A percentile compares a stretch with the other conserved stretches of the same genome.
These are phyloP conservation scores for Cladosporium oxysporum DNA, from an alignment of 2,329 filamentous ascomycete species.

Conservation along the genomic window DNA sequence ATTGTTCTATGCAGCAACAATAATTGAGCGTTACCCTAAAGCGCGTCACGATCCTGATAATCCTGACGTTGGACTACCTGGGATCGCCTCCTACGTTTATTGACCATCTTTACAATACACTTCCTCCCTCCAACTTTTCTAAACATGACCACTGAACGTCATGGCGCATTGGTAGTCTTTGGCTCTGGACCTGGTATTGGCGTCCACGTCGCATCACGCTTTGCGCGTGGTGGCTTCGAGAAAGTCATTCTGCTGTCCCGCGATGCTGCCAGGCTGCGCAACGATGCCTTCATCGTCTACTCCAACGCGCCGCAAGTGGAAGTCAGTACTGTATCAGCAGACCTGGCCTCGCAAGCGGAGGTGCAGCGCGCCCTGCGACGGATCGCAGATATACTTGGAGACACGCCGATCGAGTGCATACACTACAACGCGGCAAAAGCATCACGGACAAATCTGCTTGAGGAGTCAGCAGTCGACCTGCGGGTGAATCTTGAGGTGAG, in stretches of 20 bases:
- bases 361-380: conserved; percentile 42
- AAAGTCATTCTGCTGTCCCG: conserved; percentile 31
- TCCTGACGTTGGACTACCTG: background rate
- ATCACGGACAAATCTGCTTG: background rate
- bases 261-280: conserved; percentile 27
- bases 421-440: conserved; percentile 24
- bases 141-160: background rate
- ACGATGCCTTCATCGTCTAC: conserved; percentile 28
- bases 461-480: background rate
- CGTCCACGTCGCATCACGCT: conserved; percentile 31
- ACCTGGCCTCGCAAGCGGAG: conserved; percentile 44
- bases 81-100: background rate
- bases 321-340: conserved; percentile 45
- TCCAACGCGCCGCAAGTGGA: conserved; percentile 23
- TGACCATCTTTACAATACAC: background rate
- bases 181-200: conserved; percentile 37
- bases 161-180: conserved; percentile 29
- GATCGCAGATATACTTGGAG: conserved; percentile 41
- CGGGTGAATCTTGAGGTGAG: conserved; percentile 6
- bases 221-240: conserved; percentile 31
- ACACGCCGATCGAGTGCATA: conserved; percentile 45
- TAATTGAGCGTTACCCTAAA: background rate
- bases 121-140: background rate
- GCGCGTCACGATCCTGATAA: background rate
- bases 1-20: background rate